Evolutionary conservation across 2,329 filamentous ascomycete genomes (phyloP), one percentile per base, ranked within the genome.

Genomic region (Graphiopsis chlorocephala): DNA sequence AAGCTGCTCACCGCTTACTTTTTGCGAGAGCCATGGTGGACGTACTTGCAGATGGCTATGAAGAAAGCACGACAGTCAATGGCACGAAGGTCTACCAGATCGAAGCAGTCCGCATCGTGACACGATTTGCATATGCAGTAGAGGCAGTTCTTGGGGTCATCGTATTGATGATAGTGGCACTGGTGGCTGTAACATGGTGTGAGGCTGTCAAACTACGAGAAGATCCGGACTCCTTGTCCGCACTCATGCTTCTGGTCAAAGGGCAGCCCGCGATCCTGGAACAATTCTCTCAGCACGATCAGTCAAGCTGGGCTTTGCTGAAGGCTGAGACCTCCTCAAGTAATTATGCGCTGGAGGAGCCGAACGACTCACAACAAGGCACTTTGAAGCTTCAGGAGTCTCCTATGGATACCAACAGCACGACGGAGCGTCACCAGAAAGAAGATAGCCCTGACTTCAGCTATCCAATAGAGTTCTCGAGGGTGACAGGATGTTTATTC

Each of bases 1-100:
- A 78, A 29, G 70, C 72, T 1, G 79, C 79, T 0, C 81, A 83
- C 61, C 71, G 77, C 15, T 31, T 84, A 0, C 67, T 83, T 0
- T 82, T 84, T 50, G 67, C 78, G 0, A 70, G 77, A 1, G 65
- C 71, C 0, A 73, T 80, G 72, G 65, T 68, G 0, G 74, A 78
- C 6, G 66, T 78, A 1, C 64, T 79, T 0, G 64, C 59, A 0
- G 12, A 31, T 0, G 61, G 71, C 7, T 64, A 72, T 35, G 17
- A 71, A 57, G 8, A 55, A 33, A 20, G 48, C 42, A 56, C 61
- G 4, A 15, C n/a, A 17, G 6, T 12, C 52, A 63, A 28, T 1
- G 75, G 77, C 0, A 45, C 62, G 2, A 65, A 67, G 0, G 23
- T 61, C 7, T 71, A 75, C 17, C 66, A 12, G 0, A 75, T 70